Conservation (phyloP, 495 filamentous ascomycete species). For the Neurospora terricola region DNA sequence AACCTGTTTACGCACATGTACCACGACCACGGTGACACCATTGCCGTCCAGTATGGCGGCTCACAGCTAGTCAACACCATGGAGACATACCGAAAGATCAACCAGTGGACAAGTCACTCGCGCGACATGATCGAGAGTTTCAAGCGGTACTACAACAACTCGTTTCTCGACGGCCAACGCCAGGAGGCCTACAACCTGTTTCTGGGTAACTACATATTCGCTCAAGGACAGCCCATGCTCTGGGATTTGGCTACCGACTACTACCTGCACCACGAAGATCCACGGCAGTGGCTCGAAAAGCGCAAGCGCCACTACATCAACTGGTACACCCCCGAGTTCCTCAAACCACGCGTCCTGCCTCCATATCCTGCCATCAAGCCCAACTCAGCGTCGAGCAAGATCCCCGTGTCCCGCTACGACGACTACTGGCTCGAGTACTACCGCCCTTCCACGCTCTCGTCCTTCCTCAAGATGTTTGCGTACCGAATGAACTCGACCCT, state of each 20-base stretch:
- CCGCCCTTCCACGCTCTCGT: conserved; percentile 72
- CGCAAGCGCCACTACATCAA: conserved; percentile 58
- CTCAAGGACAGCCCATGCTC: conserved; percentile 87
- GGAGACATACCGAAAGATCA: conserved; percentile 97
- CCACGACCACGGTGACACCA: conserved; percentile 94
- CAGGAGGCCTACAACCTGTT: conserved; percentile 98
- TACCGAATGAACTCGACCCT: conserved; percentile 83
- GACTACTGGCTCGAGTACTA: conserved; percentile 99
- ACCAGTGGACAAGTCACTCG: conserved; percentile 96
- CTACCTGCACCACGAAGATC: conserved; percentile 87
- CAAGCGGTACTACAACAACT: conserved; percentile 98
- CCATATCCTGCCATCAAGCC: conserved; percentile 29
- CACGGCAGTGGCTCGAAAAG: conserved; percentile 58
- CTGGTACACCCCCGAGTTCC: conserved; percentile 76
- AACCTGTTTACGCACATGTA: conserved; percentile 97
- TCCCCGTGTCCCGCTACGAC: conserved; percentile 62
- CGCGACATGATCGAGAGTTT: conserved; percentile 99
- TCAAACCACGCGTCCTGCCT: conserved; percentile 51
- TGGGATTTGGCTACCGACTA: conserved; percentile 96
- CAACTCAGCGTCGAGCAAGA: conserved; percentile 28
- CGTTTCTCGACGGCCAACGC: conserved; percentile 88
- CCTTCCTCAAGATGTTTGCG: conserved; percentile 79
- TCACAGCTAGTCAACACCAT: conserved; percentile 98
- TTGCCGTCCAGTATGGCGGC: conserved; percentile 94
- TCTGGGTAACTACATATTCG: conserved; percentile 89